Evolutionary conservation across 352 stramenopile genomes (phyloP).

Genomic region (Thalassiosira ordinaria): DNA sequence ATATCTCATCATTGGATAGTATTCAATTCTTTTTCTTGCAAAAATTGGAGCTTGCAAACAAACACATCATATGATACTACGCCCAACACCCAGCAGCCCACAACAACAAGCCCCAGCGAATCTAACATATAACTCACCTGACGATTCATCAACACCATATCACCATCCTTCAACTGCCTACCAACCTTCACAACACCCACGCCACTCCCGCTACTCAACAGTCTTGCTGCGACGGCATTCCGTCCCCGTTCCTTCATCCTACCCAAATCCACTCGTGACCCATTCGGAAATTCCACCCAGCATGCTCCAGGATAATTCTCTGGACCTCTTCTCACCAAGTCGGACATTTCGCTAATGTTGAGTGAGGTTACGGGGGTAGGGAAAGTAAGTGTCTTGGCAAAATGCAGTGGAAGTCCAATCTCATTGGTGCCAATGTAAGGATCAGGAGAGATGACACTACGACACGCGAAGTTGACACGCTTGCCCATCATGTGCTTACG

Average conservation of each 20-base stretch:
- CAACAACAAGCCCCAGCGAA: too few relatives aligned
- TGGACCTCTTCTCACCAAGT: constrained; percentile 95
- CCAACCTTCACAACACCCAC: constrained; percentile 92
- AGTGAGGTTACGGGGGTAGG: constrained; percentile 96
- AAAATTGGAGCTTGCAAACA: too few relatives aligned
- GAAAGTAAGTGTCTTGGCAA: constrained; percentile 98
- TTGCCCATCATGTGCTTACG: constrained; percentile 99
- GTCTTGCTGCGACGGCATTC: constrained; percentile 94
- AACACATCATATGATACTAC: too few relatives aligned
- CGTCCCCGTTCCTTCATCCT: constrained; percentile 93
- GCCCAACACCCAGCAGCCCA: too few relatives aligned
- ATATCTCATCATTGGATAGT: constrained; percentile 76
- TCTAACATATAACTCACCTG: constrained; percentile 75
- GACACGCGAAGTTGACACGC: constrained; percentile 99
- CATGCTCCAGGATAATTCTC: constrained; percentile 96
- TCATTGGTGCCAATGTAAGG: constrained; percentile 99
- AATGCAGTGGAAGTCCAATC: constrained; percentile 97
- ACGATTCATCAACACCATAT: constrained; percentile 99
- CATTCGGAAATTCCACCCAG: constrained; percentile 96
- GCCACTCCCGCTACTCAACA: constrained; percentile 85
- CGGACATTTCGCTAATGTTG: constrained; percentile 97
- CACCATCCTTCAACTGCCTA: constrained; percentile 96
- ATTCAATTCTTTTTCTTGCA: too few relatives aligned
- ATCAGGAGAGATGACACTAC: constrained; percentile 99
- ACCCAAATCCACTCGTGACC: constrained; percentile 93